Conservation (phyloP, 371 early-diverging fungal species). For the Dichotomocladium elegans region DNA sequence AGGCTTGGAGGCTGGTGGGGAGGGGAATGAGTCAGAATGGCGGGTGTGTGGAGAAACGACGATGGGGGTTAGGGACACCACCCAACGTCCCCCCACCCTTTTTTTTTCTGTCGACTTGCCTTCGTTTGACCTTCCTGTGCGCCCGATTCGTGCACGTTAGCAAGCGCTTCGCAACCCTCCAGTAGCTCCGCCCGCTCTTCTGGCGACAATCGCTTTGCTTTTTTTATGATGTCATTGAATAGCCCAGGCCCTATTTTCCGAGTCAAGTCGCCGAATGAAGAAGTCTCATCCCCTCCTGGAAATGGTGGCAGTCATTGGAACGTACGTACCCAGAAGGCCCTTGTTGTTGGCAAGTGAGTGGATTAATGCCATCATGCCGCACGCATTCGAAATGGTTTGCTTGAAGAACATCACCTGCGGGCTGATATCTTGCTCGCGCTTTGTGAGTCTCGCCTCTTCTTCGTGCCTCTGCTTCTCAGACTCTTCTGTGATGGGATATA, state of each 20-base stretch:
- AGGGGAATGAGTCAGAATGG: background rate
- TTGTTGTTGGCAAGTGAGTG: slow-evolving; percentile 63
- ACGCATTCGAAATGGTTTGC: slow-evolving; percentile 89
- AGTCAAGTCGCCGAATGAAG: too few relatives aligned
- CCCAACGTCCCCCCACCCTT: too few relatives aligned
- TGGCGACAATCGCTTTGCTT: slow-evolving; percentile 52
- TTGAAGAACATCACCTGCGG: slow-evolving; percentile 64
- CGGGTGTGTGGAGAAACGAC: background rate
- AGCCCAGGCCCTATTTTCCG: slow-evolving; percentile 51
- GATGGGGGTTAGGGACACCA: too few relatives aligned
- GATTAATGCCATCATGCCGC: slow-evolving; percentile 76
- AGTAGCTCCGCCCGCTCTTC: slow-evolving; percentile 63
- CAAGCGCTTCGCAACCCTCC: slow-evolving; percentile 50
- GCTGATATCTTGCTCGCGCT: slow-evolving; percentile 41
- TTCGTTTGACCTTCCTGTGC: slow-evolving; percentile 73
- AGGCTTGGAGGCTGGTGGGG: slow-evolving; percentile 50
- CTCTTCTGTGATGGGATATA: slow-evolving; percentile 57
- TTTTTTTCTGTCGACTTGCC: slow-evolving; percentile 18
- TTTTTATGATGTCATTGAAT: slow-evolving; percentile 52
- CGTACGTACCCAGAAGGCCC: slow-evolving; percentile 21
- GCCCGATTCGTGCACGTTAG: slow-evolving; percentile 44
- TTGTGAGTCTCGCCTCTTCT: slow-evolving; percentile 41
- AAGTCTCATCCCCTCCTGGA: too few relatives aligned
- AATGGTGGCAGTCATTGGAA: too few relatives aligned
- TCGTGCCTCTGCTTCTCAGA: slow-evolving; percentile 50